Base-by-base conservation (phyloP, 2,329 filamentous ascomycete species). In the Sporothrix luriei region DNA sequence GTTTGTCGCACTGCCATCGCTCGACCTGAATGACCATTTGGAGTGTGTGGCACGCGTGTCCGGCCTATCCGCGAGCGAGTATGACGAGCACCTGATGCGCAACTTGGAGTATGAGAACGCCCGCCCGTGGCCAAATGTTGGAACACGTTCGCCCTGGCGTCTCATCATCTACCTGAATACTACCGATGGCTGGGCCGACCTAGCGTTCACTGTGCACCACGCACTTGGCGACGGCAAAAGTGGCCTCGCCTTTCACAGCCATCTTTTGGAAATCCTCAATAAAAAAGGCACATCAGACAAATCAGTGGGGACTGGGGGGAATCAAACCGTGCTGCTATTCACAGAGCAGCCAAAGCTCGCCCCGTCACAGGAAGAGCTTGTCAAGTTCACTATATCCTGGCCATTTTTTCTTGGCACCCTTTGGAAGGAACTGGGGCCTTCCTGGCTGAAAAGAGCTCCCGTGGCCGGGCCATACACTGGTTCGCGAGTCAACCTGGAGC, bases 181-280 rank as follows among this genome's bases (percentile, higher is more conserved):
- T 2, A 38, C 64, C 0, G 61, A 74, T 4, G 73, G 77, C 6
- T 73, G 81, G 46, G 54, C 76, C 38, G 80, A 86, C 64, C 71
- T 85, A 14, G 72, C 82, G 6, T 85, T 87, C 72, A 78, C 80
- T 5, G 84, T 79, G 46, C 86, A 88, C 71, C 86, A 88, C 72
- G 78, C 80, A 0, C 77, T 88, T 21, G 79, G 80, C 29, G 86
- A 88, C 72, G 86, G 86, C 1, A 77, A 80, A 14, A 82, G 82
- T 72, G 82, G 81, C 0, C 76, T 77, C 38, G 74, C 80, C 1
- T 87, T 88, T 72, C 86, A 88, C 71, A 75, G 79, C 40, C 77
- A 79, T 1, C 76, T 88, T 0, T 78, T 84, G 4, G 73, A 76
- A 2, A 80, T 83, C 4, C 77, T 87, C 2, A 80, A 79, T 69